Base-by-base conservation (phyloP, 441 rosid species). In the Pelargonium cotyledonis region DNA sequence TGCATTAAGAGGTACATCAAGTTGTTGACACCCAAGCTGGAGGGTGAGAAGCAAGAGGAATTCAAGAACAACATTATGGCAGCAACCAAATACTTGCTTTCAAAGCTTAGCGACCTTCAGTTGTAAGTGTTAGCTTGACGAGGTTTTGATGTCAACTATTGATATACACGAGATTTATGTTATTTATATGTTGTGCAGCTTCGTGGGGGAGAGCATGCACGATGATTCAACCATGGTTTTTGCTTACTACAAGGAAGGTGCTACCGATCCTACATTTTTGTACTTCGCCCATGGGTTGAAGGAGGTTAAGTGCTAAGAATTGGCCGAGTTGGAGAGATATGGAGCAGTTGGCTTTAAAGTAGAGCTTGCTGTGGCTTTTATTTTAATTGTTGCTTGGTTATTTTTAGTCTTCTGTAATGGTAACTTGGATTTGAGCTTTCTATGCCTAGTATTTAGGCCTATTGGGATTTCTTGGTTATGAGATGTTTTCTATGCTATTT, bases 191-290 rank as follows among this genome's bases (percentile, higher is more conserved):
- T 7, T 11, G 8, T 68, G 68, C 85, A 95, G 99, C 80, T 95
- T 95, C 53, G 92, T 95, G 29, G 99, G 99, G 6, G 99, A 95
- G 84, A 87, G 96, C 76, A 90, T 92, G 98, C 78, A 74, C 0
- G 97, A 90, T 72, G 98, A 95, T 72, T 66, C 79, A 31, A 1
- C 61, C 60, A 5, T 92, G 87, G 99, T 95, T 57, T 81, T 95
- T 68, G 98, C 99, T 64, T 89, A 92, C 87, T 95, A 95, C 89
- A 95, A 86, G 82, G 99, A 92, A 0, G 99, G 98, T 75, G 92
- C 95, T 4, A 49, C 86, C 0, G 95, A 95, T 77, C 98, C 99
- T 3, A 95, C 98, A 44, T 95, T 95, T 85, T 79, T 95, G 85
- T 95, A 95, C 84, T 85, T 95, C 46, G 85, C 83, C 11, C 81